Base-by-base conservation (phyloP, 148 eudicot genomes). In the Rheum nobile region DNA sequence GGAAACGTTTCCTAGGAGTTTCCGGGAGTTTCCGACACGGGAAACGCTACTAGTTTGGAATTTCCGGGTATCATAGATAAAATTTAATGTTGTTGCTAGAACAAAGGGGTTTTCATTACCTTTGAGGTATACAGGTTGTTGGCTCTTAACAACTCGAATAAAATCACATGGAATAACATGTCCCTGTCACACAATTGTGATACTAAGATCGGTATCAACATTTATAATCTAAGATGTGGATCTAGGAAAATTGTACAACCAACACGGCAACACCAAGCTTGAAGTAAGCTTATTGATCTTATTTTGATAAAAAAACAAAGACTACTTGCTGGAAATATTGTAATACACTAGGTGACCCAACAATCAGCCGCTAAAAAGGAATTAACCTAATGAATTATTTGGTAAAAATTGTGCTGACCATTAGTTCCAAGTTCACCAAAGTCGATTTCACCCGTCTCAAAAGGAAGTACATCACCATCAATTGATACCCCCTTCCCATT, bases 371-470 rank as follows among this genome's bases (percentile, higher is more conserved):
- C 17, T 61, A 61, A 12, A 61, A 37, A 69, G 8, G 35, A 59
- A 39, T 59, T 78, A 79, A 88, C 98, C 98, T 91, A 97, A 85
- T 95, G 98, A 86, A 95, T 95, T 74, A 95, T 84, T 82, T 95
- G 98, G 81, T 95, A 95, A 77, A 91, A 95, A 86, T 97, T 95
- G 83, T 95, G 98, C 75, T 95, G 98, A 21, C 98, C 98, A 82
- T 95, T 95, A 75, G 98, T 95, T 79, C 98, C 98, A 46, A 97
- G 98, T 82, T 95, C 98, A 69, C 98, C 98, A 77, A 95, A 95
- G 88, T 95, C 98, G 74, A 95, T 91, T 84, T 91, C 98, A 80
- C 98, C 97, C 67, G 96, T 74, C 79, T 86, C 91, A 80, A 81
- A 91, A 74, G 96, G 96, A 83, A 95, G 98, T 37, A 75, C 84